Conservation (phyloP, 345 rosid species). For the Draba incana region DNA sequence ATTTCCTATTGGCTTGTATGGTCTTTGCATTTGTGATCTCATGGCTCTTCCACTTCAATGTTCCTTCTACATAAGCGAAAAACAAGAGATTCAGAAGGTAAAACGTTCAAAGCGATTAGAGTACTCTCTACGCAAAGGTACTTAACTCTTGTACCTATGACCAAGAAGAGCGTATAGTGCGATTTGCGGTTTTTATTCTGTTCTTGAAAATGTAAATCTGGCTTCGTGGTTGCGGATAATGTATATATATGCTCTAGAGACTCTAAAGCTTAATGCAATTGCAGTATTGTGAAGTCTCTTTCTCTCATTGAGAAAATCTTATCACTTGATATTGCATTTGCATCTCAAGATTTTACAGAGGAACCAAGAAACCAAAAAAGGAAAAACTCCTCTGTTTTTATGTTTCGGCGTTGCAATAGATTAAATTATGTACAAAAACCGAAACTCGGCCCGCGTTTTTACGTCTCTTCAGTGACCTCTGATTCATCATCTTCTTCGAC, state of each 20-base stretch:
- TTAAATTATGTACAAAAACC: constrained; percentile 42
- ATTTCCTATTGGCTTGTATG: constrained; percentile 89
- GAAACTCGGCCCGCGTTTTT: constrained; percentile 10
- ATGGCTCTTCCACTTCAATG: constrained; percentile 93
- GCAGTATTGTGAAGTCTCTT: constrained; percentile 30
- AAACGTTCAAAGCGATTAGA: too few relatives aligned
- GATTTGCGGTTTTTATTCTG: constrained; percentile 11
- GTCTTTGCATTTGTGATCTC: constrained; percentile 93
- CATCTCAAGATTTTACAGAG: constrained; percentile 41
- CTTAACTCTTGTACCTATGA: too few relatives aligned
- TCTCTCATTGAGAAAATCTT: constrained; percentile 29
- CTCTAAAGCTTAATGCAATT: constrained; percentile 41
- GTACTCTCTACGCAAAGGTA: too few relatives aligned
- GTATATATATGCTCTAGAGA: constrained; percentile 39
- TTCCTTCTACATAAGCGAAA: constrained; percentile 47
- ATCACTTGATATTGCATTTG: constrained; percentile 39
- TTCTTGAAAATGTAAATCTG: constrained; percentile 25
- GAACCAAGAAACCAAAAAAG: constrained; percentile 17
- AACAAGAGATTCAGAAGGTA: too few relatives aligned
- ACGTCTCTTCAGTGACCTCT: constrained; percentile 45
- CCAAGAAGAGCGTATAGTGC: constrained; percentile 16
- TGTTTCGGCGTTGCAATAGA: constrained; percentile 34
- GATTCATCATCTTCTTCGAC: constrained; percentile 52
- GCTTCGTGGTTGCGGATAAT: constrained; percentile 35
- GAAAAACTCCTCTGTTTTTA: constrained; percentile 28